These are phyloP conservation scores for Periconia macrospinosa DNA, from an alignment of 2,329 filamentous ascomycete species.

Conservation along the genomic window DNA sequence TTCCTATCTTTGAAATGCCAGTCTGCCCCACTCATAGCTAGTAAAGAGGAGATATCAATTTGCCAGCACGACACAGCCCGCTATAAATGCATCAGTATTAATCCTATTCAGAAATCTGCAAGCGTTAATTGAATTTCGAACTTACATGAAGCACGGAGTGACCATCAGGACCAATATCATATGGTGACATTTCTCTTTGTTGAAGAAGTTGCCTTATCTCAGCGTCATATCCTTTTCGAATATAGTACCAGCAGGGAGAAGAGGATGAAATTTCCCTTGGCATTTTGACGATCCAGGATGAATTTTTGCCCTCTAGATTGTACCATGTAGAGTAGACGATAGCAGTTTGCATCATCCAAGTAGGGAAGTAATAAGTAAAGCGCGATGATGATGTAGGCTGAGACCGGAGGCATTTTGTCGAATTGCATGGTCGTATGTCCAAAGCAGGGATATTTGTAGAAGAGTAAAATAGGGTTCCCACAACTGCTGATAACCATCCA, in stretches of 20 bases:
- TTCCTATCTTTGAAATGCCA: conserved; percentile 1
- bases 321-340: conserved; percentile 1
- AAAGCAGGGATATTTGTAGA: background rate
- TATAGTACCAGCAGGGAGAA: background rate
- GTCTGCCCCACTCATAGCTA: background rate
- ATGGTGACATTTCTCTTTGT: background rate
- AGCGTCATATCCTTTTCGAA: background rate
- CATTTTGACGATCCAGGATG: conserved; percentile 3
- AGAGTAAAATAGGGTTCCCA: conserved; percentile 5
- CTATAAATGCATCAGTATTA: background rate
- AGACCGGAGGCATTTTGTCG: background rate
- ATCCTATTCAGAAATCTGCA: background rate
- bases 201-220: background rate
- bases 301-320: conserved; percentile 1
- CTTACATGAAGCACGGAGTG: background rate
- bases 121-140: background rate
- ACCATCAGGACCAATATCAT: background rate
- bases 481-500: background rate
- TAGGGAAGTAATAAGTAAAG: conserved; percentile 6
- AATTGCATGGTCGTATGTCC: conserved; percentile 1
- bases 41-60: background rate
- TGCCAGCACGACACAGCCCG: background rate
- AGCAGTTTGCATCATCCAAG: conserved; percentile 1
- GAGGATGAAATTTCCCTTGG: background rate
- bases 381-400: background rate